A percentile compares a stretch with the other conserved stretches of the same genome.
These are phyloP conservation scores for Ophiocordyceps robertsii DNA, from an alignment of 2,329 filamentous ascomycete species.

Conservation along the genomic window DNA sequence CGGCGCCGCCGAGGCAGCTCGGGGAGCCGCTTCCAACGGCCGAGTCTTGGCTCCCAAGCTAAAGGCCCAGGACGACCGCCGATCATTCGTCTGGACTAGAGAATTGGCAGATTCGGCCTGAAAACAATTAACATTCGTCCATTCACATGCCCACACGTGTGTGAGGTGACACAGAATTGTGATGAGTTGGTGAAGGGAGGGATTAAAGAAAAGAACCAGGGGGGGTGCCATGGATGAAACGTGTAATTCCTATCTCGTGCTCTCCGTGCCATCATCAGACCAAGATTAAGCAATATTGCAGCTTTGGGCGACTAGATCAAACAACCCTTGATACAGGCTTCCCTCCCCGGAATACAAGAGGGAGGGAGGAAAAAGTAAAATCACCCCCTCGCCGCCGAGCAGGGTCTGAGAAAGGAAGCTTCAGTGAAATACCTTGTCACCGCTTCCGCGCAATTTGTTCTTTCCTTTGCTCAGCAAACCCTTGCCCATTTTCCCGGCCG, in stretches of 20 bases:
- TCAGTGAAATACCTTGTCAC: slow-evolving; percentile 82
- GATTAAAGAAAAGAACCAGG: neutral
- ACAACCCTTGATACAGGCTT: neutral
- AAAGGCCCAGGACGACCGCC: slow-evolving; percentile 31
- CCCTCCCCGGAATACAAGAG: slow-evolving; percentile 7
- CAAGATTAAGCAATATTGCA: neutral
- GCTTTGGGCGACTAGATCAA: neutral
- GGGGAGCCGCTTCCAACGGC: slow-evolving; percentile 10
- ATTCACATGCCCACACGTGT: slow-evolving; percentile 12
- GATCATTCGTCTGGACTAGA: slow-evolving; percentile 18
- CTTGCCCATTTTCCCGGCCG: slow-evolving; percentile 80
- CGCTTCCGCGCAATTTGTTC: slow-evolving; percentile 60
- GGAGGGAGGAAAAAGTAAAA: slow-evolving; percentile 4
- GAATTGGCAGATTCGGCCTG: slow-evolving; percentile 22
- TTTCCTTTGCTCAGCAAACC: slow-evolving; percentile 84
- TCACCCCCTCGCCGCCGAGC: slow-evolving; percentile 7
- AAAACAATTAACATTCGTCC: slow-evolving; percentile 20
- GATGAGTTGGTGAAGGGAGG: slow-evolving; percentile 1
- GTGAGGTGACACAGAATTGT: slow-evolving; percentile 4
- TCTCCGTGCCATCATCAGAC: slow-evolving; percentile 15
- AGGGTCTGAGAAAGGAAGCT: slow-evolving; percentile 17
- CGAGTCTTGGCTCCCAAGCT: slow-evolving; percentile 19
- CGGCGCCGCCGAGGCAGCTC: slow-evolving; percentile 8
- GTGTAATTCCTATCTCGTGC: slow-evolving; percentile 29
- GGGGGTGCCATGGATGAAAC: slow-evolving; percentile 12